phyloP scores from a whole-genome alignment of 257 asterid species.

The Perilla frutescens region DNA sequence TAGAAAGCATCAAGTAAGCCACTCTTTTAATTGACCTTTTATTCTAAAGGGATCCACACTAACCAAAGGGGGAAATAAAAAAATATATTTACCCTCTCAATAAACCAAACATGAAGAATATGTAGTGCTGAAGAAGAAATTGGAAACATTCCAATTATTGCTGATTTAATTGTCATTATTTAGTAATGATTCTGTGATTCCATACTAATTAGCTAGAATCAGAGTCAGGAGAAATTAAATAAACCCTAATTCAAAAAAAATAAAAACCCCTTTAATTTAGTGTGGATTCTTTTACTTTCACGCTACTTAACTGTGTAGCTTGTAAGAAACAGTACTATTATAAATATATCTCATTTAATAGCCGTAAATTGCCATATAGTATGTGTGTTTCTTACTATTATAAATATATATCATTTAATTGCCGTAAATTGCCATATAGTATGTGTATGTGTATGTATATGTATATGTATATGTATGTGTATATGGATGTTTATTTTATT shows the following conservation, averaged over 20 bases:
- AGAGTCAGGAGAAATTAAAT: background rate
- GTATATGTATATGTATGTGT: too few species aligned
- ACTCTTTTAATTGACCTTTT: slow-evolving; percentile 50
- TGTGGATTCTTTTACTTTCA: background rate
- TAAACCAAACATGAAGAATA: slow-evolving; percentile 34
- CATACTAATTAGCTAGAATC: background rate
- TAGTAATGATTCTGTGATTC: background rate
- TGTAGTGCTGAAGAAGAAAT: background rate
- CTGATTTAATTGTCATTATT: background rate
- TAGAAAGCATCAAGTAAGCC: slow-evolving; percentile 42
- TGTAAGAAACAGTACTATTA: background rate
- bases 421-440: background rate
- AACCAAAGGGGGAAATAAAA: slow-evolving; percentile 21
- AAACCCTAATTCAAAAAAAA: slow-evolving; percentile 2
- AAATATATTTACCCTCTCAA: slow-evolving; percentile 35
- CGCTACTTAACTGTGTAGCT: too few species aligned
- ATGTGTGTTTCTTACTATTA: background rate
- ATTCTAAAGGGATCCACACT: slow-evolving; percentile 58
- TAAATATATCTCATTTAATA: background rate
- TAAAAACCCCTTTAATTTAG: too few species aligned
- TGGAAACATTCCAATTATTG: background rate
- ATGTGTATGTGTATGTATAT: too few species aligned
- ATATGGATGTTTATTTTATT: too few species aligned
- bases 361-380: background rate
- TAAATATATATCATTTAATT: background rate